phyloP scores from a whole-genome alignment of 306 rosid genomes.

The Neltuma alba region DNA sequence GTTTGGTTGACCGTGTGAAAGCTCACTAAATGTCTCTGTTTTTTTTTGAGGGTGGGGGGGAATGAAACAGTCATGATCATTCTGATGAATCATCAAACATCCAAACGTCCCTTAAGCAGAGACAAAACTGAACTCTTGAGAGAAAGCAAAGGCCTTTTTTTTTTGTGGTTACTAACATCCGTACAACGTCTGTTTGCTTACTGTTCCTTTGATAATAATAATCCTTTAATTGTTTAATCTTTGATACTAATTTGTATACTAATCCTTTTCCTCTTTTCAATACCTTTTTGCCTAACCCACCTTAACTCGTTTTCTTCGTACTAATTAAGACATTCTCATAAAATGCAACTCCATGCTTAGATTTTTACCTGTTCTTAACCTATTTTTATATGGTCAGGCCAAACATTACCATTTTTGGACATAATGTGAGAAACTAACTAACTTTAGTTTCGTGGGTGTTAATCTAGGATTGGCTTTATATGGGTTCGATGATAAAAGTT shows the following conservation, averaged over 20 bases:
- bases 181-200: conserved; percentile 27
- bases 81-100: not conserved
- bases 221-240: not conserved
- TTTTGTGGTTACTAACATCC: conserved; percentile 33
- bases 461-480: not conserved
- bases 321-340: not conserved
- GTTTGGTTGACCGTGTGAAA: conserved; percentile 37
- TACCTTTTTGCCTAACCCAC: conserved; percentile 51
- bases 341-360: not conserved
- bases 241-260: not conserved
- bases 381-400: not conserved
- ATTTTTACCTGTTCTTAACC: not conserved
- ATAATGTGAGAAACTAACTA: not conserved
- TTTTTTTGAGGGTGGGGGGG: too few relatives aligned
- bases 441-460: not conserved
- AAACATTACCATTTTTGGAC: not conserved
- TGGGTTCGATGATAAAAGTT: not conserved
- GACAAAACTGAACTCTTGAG: conserved; percentile 23
- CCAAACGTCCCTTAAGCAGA: conserved; percentile 28
- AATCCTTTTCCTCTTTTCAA: not conserved
- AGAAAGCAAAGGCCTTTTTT: not conserved
- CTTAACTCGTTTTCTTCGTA: conserved; percentile 2
- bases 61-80: not conserved
- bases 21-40: not conserved
- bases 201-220: conserved; percentile 8